These are phyloP conservation scores for Metschnikowia proteae DNA, from an alignment of 805 yeast genomes.

Conservation along the genomic window DNA sequence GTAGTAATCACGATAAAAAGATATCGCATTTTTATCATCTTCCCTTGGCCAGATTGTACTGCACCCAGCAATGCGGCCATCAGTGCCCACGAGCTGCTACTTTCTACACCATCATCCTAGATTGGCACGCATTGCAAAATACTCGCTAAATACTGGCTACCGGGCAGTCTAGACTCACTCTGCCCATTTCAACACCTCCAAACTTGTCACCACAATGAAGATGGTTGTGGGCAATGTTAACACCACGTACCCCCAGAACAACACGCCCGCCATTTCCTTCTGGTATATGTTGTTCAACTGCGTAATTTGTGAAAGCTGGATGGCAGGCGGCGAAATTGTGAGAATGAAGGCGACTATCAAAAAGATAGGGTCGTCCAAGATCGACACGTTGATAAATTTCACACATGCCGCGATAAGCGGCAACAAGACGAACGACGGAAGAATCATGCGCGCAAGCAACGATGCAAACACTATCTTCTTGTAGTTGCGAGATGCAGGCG, in stretches of 20 bases:
- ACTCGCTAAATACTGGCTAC: neutral
- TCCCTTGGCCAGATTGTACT: constrained; percentile 2
- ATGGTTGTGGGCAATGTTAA: constrained; percentile 75
- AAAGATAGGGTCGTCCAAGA: constrained; percentile 78
- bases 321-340: constrained; percentile 80
- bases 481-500: constrained; percentile 62
- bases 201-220: constrained; percentile 62
- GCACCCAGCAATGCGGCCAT: neutral
- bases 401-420: constrained; percentile 66
- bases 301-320: constrained; percentile 76
- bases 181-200: constrained; percentile 57
- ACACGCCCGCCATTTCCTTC: constrained; percentile 77
- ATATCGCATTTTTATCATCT: constrained; percentile 2
- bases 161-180: neutral
- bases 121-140: no score
- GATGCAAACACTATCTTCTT: constrained; percentile 64
- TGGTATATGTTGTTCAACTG: constrained; percentile 73
- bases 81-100: neutral
- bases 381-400: constrained; percentile 60
- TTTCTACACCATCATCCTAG: neutral
- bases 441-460: constrained; percentile 69
- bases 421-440: constrained; percentile 64
- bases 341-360: constrained; percentile 70
- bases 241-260: constrained; percentile 79
- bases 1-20: constrained; percentile 1